These are phyloP conservation scores for Cyphellophora europaea DNA, from an alignment of 2,329 filamentous ascomycete species.

Conservation along the genomic window DNA sequence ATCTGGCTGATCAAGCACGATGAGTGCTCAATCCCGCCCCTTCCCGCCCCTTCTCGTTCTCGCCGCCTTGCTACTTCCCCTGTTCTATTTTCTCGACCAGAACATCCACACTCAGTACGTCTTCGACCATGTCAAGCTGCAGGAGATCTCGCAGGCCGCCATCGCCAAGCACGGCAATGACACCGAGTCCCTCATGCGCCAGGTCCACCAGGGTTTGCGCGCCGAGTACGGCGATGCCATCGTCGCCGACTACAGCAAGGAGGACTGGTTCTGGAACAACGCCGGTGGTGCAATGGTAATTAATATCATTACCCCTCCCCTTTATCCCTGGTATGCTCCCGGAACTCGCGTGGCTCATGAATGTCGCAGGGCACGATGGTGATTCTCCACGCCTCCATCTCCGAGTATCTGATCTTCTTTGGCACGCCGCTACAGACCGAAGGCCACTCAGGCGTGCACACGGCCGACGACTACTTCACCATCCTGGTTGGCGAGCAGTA, in stretches of 20 bases:
- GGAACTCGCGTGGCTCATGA: conserved; percentile 2
- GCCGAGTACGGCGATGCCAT: conserved; percentile 6
- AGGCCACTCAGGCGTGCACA: conserved; percentile 80
- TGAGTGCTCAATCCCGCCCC: no score
- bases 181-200: conserved; percentile 30
- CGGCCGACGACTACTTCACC: conserved; percentile 90
- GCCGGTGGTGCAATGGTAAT: conserved; percentile 65
- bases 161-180: conserved; percentile 18
- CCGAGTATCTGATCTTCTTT: conserved; percentile 86
- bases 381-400: conserved; percentile 73
- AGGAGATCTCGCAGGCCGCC: conserved; percentile 12
- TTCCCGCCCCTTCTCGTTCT: no score
- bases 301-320: conserved; percentile 5
- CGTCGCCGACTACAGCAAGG: conserved; percentile 20
- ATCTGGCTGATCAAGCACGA: no score
- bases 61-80: neutral
- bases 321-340: no score
- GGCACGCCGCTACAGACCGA: conserved; percentile 76
- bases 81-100: neutral
- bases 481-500: conserved; percentile 71
- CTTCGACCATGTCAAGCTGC: conserved; percentile 16
- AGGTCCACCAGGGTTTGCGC: conserved; percentile 7
- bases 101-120: conserved; percentile 11
- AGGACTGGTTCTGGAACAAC: conserved; percentile 83
- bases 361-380: conserved; percentile 57